phyloP scores from a whole-genome alignment of 208 protist species.

The Wallacemonas sp. region DNA sequence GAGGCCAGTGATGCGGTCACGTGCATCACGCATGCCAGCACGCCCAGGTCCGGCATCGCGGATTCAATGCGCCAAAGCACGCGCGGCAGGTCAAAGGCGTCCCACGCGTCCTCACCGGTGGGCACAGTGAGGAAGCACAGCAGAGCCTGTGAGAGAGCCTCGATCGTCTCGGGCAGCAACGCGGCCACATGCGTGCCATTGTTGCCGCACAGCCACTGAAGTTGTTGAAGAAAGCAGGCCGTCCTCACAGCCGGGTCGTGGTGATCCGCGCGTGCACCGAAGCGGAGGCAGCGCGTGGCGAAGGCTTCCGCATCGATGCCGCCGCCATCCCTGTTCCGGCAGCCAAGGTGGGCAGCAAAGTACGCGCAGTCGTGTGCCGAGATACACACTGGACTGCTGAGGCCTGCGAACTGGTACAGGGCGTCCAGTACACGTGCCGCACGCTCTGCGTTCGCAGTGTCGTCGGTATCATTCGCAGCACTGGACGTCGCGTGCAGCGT shows the following conservation, averaged over 20 bases:
- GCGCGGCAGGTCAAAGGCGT: too few species aligned
- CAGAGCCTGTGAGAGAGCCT: neutral
- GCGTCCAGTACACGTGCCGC: neutral
- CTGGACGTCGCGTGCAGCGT: neutral
- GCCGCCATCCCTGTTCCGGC: too few species aligned
- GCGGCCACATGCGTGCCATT: neutral
- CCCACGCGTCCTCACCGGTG: too few species aligned
- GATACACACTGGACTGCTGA: slow-evolving; percentile 2
- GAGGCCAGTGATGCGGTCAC: too few species aligned
- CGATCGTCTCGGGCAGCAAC: neutral
- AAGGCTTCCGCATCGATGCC: slow-evolving; percentile 25
- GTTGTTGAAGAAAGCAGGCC: slow-evolving; percentile 28
- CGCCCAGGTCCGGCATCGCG: too few species aligned
- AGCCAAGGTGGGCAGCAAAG: slow-evolving; percentile 10
- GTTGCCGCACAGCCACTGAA: slow-evolving; percentile 15
- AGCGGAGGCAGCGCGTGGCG: slow-evolving; percentile 2
- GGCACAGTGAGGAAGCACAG: too few species aligned
- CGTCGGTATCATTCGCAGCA: neutral
- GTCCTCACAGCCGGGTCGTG: slow-evolving; percentile 12
- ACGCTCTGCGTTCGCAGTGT: neutral
- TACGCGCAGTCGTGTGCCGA: slow-evolving; percentile 25
- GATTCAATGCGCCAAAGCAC: too few species aligned
- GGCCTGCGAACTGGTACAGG: slow-evolving; percentile 1
- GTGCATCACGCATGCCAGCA: too few species aligned
- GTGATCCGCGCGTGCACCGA: slow-evolving; percentile 14